phyloP scores from a whole-genome alignment of 2,329 filamentous ascomycete species.

The Apiospora sp. region DNA sequence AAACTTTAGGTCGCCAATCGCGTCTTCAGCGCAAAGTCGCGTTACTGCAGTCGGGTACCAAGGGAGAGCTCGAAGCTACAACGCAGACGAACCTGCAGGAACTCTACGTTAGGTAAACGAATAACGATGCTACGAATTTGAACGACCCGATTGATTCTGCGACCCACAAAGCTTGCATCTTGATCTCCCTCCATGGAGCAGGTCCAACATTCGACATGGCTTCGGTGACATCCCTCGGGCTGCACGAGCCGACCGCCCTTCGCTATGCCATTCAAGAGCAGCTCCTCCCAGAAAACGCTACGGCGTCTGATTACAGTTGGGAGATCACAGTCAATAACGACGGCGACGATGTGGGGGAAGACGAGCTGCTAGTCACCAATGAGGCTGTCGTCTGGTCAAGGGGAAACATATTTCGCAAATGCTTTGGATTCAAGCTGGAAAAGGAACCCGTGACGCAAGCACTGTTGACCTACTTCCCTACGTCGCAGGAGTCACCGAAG shows the following conservation, averaged over 20 bases:
- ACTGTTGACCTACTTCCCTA: slow-evolving; percentile 82
- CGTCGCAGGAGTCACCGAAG: slow-evolving; percentile 49
- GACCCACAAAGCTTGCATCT: neutral
- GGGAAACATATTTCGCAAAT: slow-evolving; percentile 82
- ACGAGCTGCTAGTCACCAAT: slow-evolving; percentile 81
- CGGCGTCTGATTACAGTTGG: slow-evolving; percentile 77
- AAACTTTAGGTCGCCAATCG: neutral
- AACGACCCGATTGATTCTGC: neutral
- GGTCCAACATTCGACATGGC: slow-evolving; percentile 69
- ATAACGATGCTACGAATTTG: slow-evolving; percentile 14
- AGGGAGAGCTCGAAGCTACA: neutral
- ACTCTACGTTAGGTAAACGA: neutral
- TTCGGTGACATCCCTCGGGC: slow-evolving; percentile 85
- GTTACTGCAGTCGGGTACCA: neutral
- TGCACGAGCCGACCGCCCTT: slow-evolving; percentile 87
- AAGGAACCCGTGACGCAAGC: slow-evolving; percentile 88
- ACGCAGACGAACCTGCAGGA: neutral
- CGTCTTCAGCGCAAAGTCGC: slow-evolving; percentile 3
- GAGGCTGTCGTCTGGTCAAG: slow-evolving; percentile 88
- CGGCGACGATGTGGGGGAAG: slow-evolving; percentile 60
- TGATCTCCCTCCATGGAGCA: slow-evolving; percentile 32
- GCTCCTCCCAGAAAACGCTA: slow-evolving; percentile 73
- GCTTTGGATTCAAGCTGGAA: slow-evolving; percentile 86
- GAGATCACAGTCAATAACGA: slow-evolving; percentile 60
- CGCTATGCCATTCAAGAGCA: slow-evolving; percentile 84